Conservation (phyloP, 345 rosid species). For the Viola odorata region DNA sequence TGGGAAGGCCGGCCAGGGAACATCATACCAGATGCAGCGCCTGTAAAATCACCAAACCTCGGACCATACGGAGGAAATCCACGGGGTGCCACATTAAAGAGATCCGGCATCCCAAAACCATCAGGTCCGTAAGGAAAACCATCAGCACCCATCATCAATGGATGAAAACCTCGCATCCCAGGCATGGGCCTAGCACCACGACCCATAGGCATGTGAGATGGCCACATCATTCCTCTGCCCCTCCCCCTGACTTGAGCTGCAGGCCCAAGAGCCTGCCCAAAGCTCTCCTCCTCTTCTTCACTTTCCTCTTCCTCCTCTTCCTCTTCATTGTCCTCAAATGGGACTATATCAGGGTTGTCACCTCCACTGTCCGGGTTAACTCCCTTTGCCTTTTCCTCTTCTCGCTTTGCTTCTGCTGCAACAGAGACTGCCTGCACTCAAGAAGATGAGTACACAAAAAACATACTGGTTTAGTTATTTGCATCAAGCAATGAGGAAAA, state of each 20-base stretch:
- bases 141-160: constrained; percentile 80
- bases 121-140: constrained; percentile 81
- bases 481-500: background rate
- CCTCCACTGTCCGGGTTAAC: constrained; percentile 64
- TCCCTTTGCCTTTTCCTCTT: constrained; percentile 97
- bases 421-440: constrained; percentile 59
- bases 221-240: constrained; percentile 97
- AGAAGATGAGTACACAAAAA: constrained; percentile 4
- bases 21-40: constrained; percentile 82
- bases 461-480: constrained; percentile 7
- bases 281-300: constrained; percentile 70
- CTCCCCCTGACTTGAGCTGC: constrained; percentile 80
- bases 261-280: constrained; percentile 25
- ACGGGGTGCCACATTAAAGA: constrained; percentile 73
- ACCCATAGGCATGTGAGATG: constrained; percentile 74
- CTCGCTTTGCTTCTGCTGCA: constrained; percentile 91
- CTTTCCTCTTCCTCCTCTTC: constrained; percentile 91
- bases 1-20: constrained; percentile 93
- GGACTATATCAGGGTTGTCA: constrained; percentile 93
- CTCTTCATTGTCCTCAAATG: constrained; percentile 96
- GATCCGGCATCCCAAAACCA: constrained; percentile 86
- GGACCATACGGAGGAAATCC: constrained; percentile 84
- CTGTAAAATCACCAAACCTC: constrained; percentile 81
- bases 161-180: constrained; percentile 77
- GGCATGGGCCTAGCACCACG: constrained; percentile 87